These are phyloP conservation scores for Heritiera fomes DNA, from an alignment of 345 rosid genomes.

Conservation along the genomic window DNA sequence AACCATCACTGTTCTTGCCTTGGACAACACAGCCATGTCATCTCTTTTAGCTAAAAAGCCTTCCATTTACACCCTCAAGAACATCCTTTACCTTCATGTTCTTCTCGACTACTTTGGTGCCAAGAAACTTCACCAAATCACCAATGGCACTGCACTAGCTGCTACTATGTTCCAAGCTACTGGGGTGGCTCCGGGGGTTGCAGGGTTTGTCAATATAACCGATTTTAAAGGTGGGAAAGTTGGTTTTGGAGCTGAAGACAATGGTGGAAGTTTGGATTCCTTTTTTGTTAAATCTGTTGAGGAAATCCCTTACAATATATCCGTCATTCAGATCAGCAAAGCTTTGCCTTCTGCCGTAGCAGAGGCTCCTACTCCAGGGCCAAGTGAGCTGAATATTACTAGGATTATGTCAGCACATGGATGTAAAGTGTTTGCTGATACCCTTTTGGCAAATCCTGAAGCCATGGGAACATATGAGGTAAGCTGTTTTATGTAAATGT, in stretches of 20 bases:
- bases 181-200: slow-evolving; percentile 74
- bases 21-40: slow-evolving; percentile 81
- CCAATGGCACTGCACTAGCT: slow-evolving; percentile 78
- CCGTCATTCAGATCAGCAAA: slow-evolving; percentile 86
- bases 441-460: slow-evolving; percentile 55
- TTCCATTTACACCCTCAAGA: slow-evolving; percentile 65
- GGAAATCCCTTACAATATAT: slow-evolving; percentile 85
- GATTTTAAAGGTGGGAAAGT: slow-evolving; percentile 85
- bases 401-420: slow-evolving; percentile 87
- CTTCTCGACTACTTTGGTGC: slow-evolving; percentile 93
- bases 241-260: slow-evolving; percentile 64
- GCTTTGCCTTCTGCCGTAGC: slow-evolving; percentile 68
- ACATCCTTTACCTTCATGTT: slow-evolving; percentile 88
- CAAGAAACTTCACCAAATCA: slow-evolving; percentile 91
- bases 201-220: slow-evolving; percentile 93
- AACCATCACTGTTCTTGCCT: slow-evolving; percentile 86
- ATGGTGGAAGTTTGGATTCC: slow-evolving; percentile 52
- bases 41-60: slow-evolving; percentile 58
- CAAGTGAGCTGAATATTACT: slow-evolving; percentile 66
- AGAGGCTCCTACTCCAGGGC: slow-evolving; percentile 82
- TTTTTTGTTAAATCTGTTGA: slow-evolving; percentile 68
- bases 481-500: not conserved
- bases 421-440: slow-evolving; percentile 83
- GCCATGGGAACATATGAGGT: slow-evolving; percentile 74
- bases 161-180: slow-evolving; percentile 94